Base-by-base conservation (phyloP, 805 yeast species). In the Lachancea dasiensis region DNA sequence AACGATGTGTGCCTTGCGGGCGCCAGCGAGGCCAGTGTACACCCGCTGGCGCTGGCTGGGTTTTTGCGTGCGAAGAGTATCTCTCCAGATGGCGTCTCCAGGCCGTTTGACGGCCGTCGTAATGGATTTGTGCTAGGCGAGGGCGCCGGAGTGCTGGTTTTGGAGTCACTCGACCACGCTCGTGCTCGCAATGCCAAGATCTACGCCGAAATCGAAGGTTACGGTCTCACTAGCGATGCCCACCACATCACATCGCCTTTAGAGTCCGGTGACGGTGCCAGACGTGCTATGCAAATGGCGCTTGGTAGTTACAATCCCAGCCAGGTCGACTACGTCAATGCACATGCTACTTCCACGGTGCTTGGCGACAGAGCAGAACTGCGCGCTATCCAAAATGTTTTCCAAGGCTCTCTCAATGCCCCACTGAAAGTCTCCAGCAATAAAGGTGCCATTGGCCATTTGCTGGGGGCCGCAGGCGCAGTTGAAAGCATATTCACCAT, bases 381-480 rank as follows among this genome's bases (percentile, higher is more conserved):
- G 51, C 56, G 57, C 29, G 97, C 97, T 3, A 79, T 92, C 65
- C 33, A 58, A 70, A 3, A 50, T 82, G 3, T 75, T 86, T 38
- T 14, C 29, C 23, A 15, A n/a, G 13, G 24, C 25, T 27, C 29
- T 4, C 29, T 38, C 10, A 24, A 24, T 5, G 15, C 27, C 4
- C 31, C 29, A 6, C 46, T 79, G 10, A 66, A 69, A 29, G 76
- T 92, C 1, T 77, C 92, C 1, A 83, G 96, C 2, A 85, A 87
- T 13, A 92, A 92, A 58, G 94, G 97, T 1, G 76, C 96, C 0
- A 82, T 84, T 27, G 99, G 99, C 0, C 99, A 92, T 61, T 67
- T 90, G 15, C 65, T 92, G 20, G 98, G 98, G 1, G 98, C 95
- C 1, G 92, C 98, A 0, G 99, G 98, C 4, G 79, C 95, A 0